Conservation (phyloP, 495 filamentous ascomycete species). For the Rostrohypoxylon terebratum region DNA sequence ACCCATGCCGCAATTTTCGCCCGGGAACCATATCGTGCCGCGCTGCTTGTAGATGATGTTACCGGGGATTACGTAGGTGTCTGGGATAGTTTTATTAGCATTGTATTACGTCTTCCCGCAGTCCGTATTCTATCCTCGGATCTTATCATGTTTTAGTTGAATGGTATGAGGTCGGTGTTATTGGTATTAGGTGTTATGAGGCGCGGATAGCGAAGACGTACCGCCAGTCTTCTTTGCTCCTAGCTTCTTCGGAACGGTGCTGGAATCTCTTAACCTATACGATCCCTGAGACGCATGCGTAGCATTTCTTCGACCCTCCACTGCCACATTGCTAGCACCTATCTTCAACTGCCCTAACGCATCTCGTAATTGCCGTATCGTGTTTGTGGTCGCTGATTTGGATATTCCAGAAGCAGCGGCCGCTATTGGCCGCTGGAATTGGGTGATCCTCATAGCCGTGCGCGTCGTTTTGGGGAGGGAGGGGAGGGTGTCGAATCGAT, state of each 20-base stretch:
- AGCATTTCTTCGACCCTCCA: constrained; percentile 73
- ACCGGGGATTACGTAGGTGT: constrained; percentile 90
- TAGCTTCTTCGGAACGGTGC: constrained; percentile 91
- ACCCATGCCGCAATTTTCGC: constrained; percentile 92
- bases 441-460: constrained; percentile 61
- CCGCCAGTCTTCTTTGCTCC: constrained; percentile 93
- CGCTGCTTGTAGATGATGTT: constrained; percentile 99
- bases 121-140: too few species aligned
- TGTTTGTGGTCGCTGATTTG: constrained; percentile 37
- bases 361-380: constrained; percentile 51
- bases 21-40: constrained; percentile 92
- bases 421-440: constrained; percentile 64
- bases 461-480: constrained; percentile 15
- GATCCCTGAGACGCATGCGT: constrained; percentile 88
- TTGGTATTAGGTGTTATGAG: neutral
- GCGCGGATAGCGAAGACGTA: constrained; percentile 53
- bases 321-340: constrained; percentile 54
- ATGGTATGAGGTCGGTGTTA: neutral
- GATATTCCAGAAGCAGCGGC: constrained; percentile 58
- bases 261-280: constrained; percentile 82
- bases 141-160: neutral
- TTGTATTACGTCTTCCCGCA: neutral
- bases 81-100: constrained; percentile 51
- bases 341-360: constrained; percentile 53
- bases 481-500: constrained; percentile 8